phyloP scores from a whole-genome alignment of 495 filamentous ascomycete genomes.

The Astrothelium macrocarpum region DNA sequence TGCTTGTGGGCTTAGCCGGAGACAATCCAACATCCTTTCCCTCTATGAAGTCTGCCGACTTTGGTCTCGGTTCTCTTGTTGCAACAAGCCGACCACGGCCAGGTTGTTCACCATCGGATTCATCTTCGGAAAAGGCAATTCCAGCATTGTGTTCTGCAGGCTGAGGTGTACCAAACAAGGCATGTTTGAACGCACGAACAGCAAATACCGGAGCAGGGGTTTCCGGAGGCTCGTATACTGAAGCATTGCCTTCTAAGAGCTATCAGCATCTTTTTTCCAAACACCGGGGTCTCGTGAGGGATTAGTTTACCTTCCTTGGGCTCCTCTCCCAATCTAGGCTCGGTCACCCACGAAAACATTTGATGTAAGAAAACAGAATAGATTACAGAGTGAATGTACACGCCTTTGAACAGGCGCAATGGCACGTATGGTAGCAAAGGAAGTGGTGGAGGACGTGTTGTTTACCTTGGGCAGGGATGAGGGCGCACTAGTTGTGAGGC shows the following conservation, averaged over 20 bases:
- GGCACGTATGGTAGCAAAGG: background rate
- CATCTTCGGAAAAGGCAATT: constrained; percentile 9
- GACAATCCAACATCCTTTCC: constrained; percentile 31
- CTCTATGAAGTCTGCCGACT: too few species aligned
- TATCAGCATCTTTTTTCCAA: constrained; percentile 6
- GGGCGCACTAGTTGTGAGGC: background rate
- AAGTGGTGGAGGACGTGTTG: constrained; percentile 1
- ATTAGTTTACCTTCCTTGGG: constrained; percentile 6
- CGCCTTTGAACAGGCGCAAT: background rate
- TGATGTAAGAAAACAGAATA: background rate
- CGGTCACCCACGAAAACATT: constrained; percentile 35
- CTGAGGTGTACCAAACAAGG: constrained; percentile 78
- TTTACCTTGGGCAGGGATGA: background rate
- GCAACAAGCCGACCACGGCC: background rate
- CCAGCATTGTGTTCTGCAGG: constrained; percentile 32
- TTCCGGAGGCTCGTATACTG: constrained; percentile 57
- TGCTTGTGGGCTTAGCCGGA: constrained; percentile 56
- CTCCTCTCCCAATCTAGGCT: constrained; percentile 18
- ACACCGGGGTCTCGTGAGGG: background rate
- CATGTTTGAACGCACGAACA: constrained; percentile 82
- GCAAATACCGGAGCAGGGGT: constrained; percentile 93
- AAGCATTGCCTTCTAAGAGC: constrained; percentile 11
- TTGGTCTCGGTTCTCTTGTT: constrained; percentile 9
- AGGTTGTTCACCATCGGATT: background rate
- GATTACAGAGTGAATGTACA: background rate